phyloP scores from a whole-genome alignment of 106 monocot species.

The Apostasia ramifera region DNA sequence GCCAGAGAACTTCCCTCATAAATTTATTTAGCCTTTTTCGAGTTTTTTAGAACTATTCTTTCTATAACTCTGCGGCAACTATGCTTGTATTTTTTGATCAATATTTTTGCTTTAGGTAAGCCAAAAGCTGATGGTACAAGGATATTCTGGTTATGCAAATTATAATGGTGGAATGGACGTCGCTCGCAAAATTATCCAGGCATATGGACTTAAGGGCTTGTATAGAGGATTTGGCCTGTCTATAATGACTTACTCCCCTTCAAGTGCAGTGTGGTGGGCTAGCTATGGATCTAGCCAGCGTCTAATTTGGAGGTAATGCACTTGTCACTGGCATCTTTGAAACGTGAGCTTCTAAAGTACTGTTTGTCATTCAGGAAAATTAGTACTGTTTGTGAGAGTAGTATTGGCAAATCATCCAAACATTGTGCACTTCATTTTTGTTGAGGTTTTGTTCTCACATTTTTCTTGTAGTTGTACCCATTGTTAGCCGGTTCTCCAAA shows the following conservation, averaged over 20 bases:
- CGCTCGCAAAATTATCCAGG: slow-evolving; percentile 55
- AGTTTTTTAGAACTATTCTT: too few relatives aligned
- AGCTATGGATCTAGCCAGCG: slow-evolving; percentile 97
- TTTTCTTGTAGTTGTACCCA: too few relatives aligned
- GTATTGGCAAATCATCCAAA: too few relatives aligned
- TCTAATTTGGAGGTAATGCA: slow-evolving; percentile 76
- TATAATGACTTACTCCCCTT: slow-evolving; percentile 90
- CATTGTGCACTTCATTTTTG: too few relatives aligned
- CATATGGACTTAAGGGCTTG: slow-evolving; percentile 73
- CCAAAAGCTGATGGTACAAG: slow-evolving; percentile 99
- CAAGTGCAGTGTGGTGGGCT: slow-evolving; percentile 99
- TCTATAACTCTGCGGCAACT: too few relatives aligned
- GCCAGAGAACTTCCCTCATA: too few relatives aligned
- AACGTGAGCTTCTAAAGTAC: neutral
- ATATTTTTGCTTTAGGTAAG: slow-evolving; percentile 53
- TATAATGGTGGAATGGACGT: slow-evolving; percentile 95
- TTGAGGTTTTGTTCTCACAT: too few relatives aligned
- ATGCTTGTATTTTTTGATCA: too few relatives aligned
- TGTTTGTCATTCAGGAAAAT: too few relatives aligned
- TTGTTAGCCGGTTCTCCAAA: too few relatives aligned
- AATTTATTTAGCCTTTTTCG: too few relatives aligned
- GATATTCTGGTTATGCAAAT: slow-evolving; percentile 85
- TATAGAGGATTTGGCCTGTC: slow-evolving; percentile 98
- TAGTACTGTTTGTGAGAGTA: too few relatives aligned
- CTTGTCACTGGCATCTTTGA: neutral